Evolutionary conservation across 768 basidiomycete species (phyloP).

Genomic region (Candolleomyces efflorescens): DNA sequence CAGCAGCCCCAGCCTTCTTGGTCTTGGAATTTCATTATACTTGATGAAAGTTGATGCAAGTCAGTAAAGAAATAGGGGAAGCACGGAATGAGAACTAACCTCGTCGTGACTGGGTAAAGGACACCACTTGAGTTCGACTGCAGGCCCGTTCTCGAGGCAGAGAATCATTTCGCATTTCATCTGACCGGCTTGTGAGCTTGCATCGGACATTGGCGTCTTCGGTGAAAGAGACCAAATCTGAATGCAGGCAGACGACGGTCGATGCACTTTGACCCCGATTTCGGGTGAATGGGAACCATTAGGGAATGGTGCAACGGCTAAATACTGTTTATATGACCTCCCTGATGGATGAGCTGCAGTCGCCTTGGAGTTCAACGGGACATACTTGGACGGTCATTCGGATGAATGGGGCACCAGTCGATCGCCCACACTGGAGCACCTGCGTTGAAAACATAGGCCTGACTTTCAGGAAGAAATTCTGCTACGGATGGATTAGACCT

Average conservation of each 20-base stretch:
- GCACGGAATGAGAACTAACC: conserved; percentile 18
- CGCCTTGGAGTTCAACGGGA: not conserved
- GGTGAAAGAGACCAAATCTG: conserved; percentile 79
- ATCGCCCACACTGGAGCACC: conserved; percentile 90
- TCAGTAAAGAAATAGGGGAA: not conserved
- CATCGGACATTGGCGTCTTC: not conserved
- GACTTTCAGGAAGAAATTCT: conserved; percentile 51
- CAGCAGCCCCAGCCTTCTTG: conserved; percentile 74
- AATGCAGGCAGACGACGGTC: conserved; percentile 63
- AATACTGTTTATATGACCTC: conserved; percentile 63
- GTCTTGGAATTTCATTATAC: conserved; percentile 13
- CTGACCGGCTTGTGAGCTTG: conserved; percentile 26
- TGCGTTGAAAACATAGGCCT: conserved; percentile 73
- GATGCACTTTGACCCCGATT: conserved; percentile 54
- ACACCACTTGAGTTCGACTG: conserved; percentile 87
- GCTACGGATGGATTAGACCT: conserved; percentile 35
- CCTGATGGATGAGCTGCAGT: conserved; percentile 28
- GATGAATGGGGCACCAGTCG: conserved; percentile 88
- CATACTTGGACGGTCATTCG: conserved; percentile 51
- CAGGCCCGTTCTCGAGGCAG: conserved; percentile 78
- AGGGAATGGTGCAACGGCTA: conserved; percentile 78
- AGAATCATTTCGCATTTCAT: conserved; percentile 82
- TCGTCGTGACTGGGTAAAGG: conserved; percentile 78
- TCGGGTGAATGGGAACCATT: conserved; percentile 58
- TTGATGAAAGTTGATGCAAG: not conserved